phyloP scores from a whole-genome alignment of 208 protist species.

The Crithidia expoeki region DNA sequence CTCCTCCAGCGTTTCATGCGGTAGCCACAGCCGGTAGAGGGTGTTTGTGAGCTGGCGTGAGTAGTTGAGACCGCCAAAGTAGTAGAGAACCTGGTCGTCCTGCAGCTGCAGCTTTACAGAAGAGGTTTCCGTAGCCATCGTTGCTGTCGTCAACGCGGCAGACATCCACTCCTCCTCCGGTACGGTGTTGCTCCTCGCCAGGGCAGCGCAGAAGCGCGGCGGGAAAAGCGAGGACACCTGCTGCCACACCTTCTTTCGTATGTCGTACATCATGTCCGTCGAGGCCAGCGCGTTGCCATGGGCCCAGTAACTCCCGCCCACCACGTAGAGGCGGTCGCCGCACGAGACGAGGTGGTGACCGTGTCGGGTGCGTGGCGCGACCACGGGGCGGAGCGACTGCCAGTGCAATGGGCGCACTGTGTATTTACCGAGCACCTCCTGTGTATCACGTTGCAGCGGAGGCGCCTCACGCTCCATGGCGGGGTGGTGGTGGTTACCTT shows the following conservation, averaged over 20 bases:
- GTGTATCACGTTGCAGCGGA: conserved; percentile 11
- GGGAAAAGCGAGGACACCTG: conserved; percentile 44
- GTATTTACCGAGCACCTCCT: conserved; percentile 35
- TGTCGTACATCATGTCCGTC: conserved; percentile 47
- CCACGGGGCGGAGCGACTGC: conserved; percentile 25
- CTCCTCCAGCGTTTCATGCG: conserved; percentile 38
- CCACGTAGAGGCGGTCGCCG: conserved; percentile 44
- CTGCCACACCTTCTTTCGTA: conserved; percentile 36
- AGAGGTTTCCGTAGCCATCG: background rate
- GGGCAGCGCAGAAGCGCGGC: conserved; percentile 47
- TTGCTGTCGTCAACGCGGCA: background rate
- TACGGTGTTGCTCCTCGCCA: conserved; percentile 39
- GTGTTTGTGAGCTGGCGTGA: conserved; percentile 41
- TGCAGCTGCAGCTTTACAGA: background rate
- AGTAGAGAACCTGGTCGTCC: conserved; percentile 36
- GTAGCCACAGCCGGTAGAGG: conserved; percentile 49
- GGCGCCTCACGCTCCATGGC: conserved; percentile 19
- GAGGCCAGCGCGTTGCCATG: conserved; percentile 51
- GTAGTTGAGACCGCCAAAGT: conserved; percentile 58
- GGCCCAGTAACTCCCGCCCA: conserved; percentile 67
- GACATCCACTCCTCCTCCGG: background rate
- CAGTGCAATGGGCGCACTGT: conserved; percentile 45
- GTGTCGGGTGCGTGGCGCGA: conserved; percentile 52
- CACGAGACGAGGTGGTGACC: conserved; percentile 64
- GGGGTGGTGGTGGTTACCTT: background rate